Evolutionary conservation across 306 rosid species (phyloP).

Genomic region (Luffa aegyptiaca): DNA sequence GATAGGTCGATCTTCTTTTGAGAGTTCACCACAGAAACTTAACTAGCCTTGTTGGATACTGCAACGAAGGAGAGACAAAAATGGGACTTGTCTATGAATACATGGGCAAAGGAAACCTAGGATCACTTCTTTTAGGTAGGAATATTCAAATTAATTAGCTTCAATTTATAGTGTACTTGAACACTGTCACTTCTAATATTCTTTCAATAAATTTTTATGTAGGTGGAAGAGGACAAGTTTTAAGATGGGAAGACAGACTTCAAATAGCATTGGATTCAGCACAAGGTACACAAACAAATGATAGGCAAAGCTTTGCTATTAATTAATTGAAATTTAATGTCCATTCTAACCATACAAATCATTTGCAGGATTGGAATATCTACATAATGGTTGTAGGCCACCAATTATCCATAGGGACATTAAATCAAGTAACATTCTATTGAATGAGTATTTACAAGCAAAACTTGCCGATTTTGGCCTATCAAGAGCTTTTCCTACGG

Average conservation of each 20-base stretch:
- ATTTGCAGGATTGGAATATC: slow-evolving; percentile 8
- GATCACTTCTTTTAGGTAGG: slow-evolving; percentile 15
- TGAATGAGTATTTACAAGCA: neutral
- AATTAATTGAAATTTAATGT: no score
- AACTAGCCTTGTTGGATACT: slow-evolving; percentile 18
- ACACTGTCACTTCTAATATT: neutral
- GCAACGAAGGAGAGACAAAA: slow-evolving; percentile 12
- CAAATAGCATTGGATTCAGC: slow-evolving; percentile 5
- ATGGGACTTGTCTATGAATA: slow-evolving; percentile 22
- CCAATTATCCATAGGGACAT: slow-evolving; percentile 7
- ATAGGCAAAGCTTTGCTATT: neutral
- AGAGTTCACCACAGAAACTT: slow-evolving; percentile 29
- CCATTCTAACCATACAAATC: neutral
- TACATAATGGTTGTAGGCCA: neutral
- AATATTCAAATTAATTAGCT: no score
- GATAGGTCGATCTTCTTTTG: slow-evolving; percentile 20
- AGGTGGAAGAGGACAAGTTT: neutral
- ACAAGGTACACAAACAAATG: neutral
- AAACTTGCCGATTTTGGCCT: slow-evolving; percentile 4
- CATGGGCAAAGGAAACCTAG: slow-evolving; percentile 25
- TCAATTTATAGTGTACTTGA: no score
- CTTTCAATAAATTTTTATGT: neutral
- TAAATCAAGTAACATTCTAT: neutral
- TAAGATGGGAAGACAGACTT: slow-evolving; percentile 4
- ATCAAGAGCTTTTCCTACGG: neutral